Percentiles rank a stretch among this genome's conserved stretches.
These are phyloP conservation scores for Annulohypoxylon bovei DNA, from an alignment of 495 filamentous ascomycete species.

Conservation along the genomic window DNA sequence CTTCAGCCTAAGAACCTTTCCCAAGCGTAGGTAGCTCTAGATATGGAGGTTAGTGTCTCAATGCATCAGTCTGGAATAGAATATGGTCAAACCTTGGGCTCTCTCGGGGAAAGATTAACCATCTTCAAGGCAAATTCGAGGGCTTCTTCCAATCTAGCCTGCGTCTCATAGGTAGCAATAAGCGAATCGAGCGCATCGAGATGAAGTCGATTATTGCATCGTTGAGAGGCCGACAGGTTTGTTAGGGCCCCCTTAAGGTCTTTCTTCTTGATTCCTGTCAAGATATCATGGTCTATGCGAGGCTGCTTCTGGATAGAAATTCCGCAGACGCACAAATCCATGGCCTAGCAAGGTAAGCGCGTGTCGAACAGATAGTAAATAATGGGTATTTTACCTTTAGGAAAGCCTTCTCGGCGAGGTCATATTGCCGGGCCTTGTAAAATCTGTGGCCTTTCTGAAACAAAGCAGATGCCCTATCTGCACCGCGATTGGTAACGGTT, in stretches of 20 bases:
- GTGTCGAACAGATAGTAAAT: not conserved
- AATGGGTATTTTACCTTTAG: constrained; percentile 11
- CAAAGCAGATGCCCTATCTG: not conserved
- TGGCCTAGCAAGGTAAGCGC: constrained; percentile 16
- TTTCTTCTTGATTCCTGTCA: constrained; percentile 9
- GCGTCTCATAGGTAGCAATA: constrained; percentile 28
- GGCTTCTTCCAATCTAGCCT: constrained; percentile 1
- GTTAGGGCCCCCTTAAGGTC: constrained; percentile 14
- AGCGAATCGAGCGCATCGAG: constrained; percentile 25
- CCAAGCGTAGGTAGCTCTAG: constrained; percentile 32
- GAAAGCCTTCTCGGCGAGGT: constrained; percentile 5
- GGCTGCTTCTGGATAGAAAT: constrained; percentile 11
- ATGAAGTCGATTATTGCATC: constrained; percentile 24
- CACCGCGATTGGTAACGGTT: not conserved
- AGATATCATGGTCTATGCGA: constrained; percentile 15
- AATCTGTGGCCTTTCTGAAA: constrained; percentile 8
- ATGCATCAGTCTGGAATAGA: not conserved
- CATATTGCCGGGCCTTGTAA: constrained; percentile 7
- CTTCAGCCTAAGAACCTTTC: constrained; percentile 31
- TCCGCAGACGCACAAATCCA: constrained; percentile 22
- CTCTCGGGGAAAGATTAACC: constrained; percentile 36
- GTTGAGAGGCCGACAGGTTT: not conserved
- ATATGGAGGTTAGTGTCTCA: constrained; percentile 4
- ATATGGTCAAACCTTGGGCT: constrained; percentile 23
- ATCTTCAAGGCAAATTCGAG: constrained; percentile 25